phyloP scores from a whole-genome alignment of 2,329 filamentous ascomycete genomes.

The Xylaria sp. region DNA sequence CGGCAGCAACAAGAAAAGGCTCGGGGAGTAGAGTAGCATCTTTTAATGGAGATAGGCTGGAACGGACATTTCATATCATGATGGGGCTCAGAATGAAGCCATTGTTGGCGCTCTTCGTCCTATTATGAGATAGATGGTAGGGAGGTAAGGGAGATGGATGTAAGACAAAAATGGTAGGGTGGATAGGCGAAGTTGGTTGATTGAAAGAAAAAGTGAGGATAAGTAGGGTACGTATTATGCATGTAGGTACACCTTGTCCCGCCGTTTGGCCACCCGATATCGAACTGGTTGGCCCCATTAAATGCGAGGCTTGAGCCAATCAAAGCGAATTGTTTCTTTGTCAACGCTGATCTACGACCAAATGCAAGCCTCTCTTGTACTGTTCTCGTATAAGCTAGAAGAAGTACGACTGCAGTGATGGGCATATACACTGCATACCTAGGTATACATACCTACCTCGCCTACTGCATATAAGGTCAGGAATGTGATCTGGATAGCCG shows the following conservation, averaged over 20 bases:
- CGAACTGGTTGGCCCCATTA: constrained; percentile 6
- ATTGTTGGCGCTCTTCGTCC: neutral
- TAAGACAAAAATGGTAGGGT: constrained; percentile 5
- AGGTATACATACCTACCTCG: too few relatives aligned
- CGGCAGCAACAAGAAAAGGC: neutral
- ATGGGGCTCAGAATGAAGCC: neutral
- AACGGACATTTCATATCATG: neutral
- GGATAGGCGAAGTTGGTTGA: neutral
- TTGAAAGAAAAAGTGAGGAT: neutral
- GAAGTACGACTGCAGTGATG: too few relatives aligned
- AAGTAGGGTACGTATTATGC: neutral
- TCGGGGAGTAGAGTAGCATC: too few relatives aligned
- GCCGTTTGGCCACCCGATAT: constrained; percentile 4
- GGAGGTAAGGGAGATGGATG: neutral
- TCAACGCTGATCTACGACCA: neutral
- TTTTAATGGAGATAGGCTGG: constrained; percentile 1
- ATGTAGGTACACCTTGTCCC: neutral
- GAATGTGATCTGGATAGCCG: too few relatives aligned
- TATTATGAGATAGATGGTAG: neutral
- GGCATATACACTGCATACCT: too few relatives aligned
- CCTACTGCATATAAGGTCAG: too few relatives aligned
- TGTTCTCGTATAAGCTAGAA: neutral
- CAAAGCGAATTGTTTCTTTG: neutral
- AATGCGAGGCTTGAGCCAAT: constrained; percentile 13
- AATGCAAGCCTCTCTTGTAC: neutral